Percentiles rank a stretch among this genome's conserved stretches.
phyloP scores from a whole-genome alignment of 805 yeast genomes.

The Starmerella vitae region DNA sequence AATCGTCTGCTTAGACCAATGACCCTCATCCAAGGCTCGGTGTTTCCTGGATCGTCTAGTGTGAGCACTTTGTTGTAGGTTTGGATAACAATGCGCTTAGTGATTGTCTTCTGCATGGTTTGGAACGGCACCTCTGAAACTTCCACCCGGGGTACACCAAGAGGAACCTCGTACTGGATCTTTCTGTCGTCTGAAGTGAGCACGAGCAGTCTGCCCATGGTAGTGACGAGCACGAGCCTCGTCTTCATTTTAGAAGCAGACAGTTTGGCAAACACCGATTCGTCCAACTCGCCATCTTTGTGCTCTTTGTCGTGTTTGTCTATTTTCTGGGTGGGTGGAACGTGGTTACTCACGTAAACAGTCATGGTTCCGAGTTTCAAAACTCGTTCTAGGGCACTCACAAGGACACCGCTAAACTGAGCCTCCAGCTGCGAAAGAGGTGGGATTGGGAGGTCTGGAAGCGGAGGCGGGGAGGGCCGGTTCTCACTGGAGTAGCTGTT shows the following conservation, averaged over 20 bases:
- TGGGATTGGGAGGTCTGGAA: slow-evolving; percentile 21
- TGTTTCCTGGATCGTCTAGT: slow-evolving; percentile 25
- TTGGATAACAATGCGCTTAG: slow-evolving; percentile 25
- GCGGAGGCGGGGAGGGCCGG: slow-evolving; percentile 5
- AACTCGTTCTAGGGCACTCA: slow-evolving; percentile 36
- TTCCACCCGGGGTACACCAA: slow-evolving; percentile 26
- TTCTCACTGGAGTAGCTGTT: background rate
- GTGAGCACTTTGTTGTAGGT: slow-evolving; percentile 26
- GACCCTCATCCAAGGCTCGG: slow-evolving; percentile 26
- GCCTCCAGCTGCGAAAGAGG: slow-evolving; percentile 36
- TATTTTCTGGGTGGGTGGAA: slow-evolving; percentile 10
- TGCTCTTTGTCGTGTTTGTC: background rate
- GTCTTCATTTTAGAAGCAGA: slow-evolving; percentile 23
- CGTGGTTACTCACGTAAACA: slow-evolving; percentile 19
- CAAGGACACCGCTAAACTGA: slow-evolving; percentile 36
- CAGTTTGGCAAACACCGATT: slow-evolving; percentile 23
- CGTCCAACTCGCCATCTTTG: slow-evolving; percentile 5
- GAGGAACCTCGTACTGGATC: slow-evolving; percentile 25
- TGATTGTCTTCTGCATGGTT: slow-evolving; percentile 9
- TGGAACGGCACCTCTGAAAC: slow-evolving; percentile 27
- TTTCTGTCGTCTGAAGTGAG: slow-evolving; percentile 25
- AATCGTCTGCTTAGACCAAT: slow-evolving; percentile 24
- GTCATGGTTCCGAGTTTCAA: slow-evolving; percentile 33
- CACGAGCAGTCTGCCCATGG: slow-evolving; percentile 27
- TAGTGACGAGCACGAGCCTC: slow-evolving; percentile 25